Percentiles rank a stretch among this genome's conserved stretches.
phyloP scores from a whole-genome alignment of 139 green algal genomes.

The Haematococcus lacustris region DNA sequence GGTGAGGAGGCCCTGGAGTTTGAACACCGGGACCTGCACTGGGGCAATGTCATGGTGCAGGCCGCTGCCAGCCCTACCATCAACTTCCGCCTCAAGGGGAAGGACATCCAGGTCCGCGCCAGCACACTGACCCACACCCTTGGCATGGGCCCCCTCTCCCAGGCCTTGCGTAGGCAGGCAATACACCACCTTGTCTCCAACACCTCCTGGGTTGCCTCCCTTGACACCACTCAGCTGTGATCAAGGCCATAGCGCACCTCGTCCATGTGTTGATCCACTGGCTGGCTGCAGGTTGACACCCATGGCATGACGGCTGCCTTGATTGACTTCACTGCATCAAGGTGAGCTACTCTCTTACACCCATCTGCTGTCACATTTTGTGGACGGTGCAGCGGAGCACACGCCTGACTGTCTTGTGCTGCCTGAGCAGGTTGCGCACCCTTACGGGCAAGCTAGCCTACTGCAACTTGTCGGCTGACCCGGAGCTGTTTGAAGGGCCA shows the following conservation, averaged over 20 bases:
- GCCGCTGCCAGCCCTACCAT: not conserved
- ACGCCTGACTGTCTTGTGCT: not conserved
- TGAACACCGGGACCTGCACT: constrained; percentile 97
- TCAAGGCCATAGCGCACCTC: not conserved
- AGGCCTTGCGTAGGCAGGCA: too few species aligned
- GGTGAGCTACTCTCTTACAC: not conserved
- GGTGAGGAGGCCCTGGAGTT: constrained; percentile 83
- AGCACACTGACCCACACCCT: too few species aligned
- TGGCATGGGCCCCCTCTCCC: too few species aligned
- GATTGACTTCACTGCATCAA: constrained; percentile 75
- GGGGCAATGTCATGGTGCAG: constrained; percentile 62
- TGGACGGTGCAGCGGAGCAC: not conserved
- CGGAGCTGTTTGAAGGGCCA: constrained; percentile 82
- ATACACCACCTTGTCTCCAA: too few species aligned
- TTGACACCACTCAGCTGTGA: not conserved
- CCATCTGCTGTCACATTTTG: not conserved
- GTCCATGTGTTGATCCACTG: not conserved
- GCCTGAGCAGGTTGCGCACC: constrained; percentile 41
- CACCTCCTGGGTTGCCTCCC: too few species aligned
- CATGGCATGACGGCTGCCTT: constrained; percentile 28
- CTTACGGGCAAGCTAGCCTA: constrained; percentile 41
- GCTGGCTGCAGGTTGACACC: constrained; percentile 6
- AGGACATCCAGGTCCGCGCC: not conserved
- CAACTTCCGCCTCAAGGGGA: not conserved
- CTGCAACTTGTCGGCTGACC: constrained; percentile 66